These are phyloP conservation scores for Sporobolomyces roseus DNA, from an alignment of 768 basidiomycete species.

Conservation along the genomic window DNA sequence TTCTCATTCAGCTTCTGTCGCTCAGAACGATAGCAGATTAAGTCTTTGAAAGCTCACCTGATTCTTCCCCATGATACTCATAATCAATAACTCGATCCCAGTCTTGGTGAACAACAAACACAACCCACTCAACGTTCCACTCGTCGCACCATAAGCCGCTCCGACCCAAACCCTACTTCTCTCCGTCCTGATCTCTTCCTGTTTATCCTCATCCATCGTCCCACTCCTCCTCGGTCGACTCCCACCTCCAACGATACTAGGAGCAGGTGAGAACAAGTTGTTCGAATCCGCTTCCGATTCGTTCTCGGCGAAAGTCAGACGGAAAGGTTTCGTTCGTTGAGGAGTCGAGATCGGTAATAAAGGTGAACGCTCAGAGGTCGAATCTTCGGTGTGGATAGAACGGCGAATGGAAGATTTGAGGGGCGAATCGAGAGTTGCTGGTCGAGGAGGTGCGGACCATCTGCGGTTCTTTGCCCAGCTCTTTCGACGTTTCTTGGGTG, in stretches of 20 bases:
- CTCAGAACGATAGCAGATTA: too few species aligned
- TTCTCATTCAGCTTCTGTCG: too few species aligned
- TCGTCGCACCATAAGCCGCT: conserved; percentile 78
- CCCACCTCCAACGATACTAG: conserved; percentile 8
- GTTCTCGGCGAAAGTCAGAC: conserved; percentile 8
- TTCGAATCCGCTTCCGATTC: conserved; percentile 10
- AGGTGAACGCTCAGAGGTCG: too few species aligned
- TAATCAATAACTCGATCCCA: conserved; percentile 77
- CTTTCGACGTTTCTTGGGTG: too few species aligned
- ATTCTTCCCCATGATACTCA: conserved; percentile 67
- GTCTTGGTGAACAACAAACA: conserved; percentile 91
- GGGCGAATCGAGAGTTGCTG: too few species aligned
- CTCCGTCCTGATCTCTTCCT: not conserved
- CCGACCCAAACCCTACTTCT: conserved; percentile 64
- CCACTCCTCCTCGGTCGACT: not conserved
- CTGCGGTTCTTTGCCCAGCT: not conserved
- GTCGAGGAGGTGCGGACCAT: conserved; percentile 8
- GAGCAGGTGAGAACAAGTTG: conserved; percentile 13
- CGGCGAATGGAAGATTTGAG: not conserved
- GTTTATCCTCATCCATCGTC: not conserved
- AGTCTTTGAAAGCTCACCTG: too few species aligned
- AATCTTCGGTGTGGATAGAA: too few species aligned
- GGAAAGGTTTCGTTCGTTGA: not conserved
- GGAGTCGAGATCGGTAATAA: not conserved
- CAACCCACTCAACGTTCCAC: conserved; percentile 85